Evolutionary conservation across 805 yeast species (phyloP).

Genomic region (Lachancea dasiensis): DNA sequence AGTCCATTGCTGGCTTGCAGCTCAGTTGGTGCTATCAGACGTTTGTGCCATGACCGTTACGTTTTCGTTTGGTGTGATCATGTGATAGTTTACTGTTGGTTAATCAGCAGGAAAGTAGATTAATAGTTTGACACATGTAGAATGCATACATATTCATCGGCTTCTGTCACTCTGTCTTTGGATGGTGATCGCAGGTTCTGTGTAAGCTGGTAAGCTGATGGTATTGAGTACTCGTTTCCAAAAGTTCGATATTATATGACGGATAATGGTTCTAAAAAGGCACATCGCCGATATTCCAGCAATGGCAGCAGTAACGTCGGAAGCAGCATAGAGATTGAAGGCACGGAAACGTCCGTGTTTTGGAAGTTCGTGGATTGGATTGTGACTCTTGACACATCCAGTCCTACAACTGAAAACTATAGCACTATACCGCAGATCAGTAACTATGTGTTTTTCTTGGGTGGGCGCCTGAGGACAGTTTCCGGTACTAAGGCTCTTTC

Average conservation of each 20-base stretch:
- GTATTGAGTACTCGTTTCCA: neutral
- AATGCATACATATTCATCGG: neutral
- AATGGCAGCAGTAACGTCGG: neutral
- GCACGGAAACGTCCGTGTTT: neutral
- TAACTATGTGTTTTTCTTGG: constrained; percentile 48
- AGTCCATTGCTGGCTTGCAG: too few relatives aligned
- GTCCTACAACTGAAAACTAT: constrained; percentile 14
- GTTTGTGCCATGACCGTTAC: too few relatives aligned
- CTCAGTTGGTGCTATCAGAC: too few relatives aligned
- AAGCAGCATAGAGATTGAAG: neutral
- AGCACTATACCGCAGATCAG: constrained; percentile 21
- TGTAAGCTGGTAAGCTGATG: neutral
- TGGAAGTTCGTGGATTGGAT: constrained; percentile 8
- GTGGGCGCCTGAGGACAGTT: constrained; percentile 55
- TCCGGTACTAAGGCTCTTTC: constrained; percentile 37
- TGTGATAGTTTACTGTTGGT: too few relatives aligned
- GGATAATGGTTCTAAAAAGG: neutral
- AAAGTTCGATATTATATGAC: neutral
- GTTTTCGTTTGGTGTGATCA: too few relatives aligned
- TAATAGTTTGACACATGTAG: neutral
- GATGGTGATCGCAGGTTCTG: too few relatives aligned
- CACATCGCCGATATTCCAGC: constrained; percentile 2
- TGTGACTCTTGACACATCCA: constrained; percentile 9
- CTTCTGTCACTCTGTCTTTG: too few relatives aligned
- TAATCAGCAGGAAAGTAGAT: too few relatives aligned